Evolutionary conservation across 2,329 filamentous ascomycete genomes (phyloP).

Genomic region (Fusarium chaquense): DNA sequence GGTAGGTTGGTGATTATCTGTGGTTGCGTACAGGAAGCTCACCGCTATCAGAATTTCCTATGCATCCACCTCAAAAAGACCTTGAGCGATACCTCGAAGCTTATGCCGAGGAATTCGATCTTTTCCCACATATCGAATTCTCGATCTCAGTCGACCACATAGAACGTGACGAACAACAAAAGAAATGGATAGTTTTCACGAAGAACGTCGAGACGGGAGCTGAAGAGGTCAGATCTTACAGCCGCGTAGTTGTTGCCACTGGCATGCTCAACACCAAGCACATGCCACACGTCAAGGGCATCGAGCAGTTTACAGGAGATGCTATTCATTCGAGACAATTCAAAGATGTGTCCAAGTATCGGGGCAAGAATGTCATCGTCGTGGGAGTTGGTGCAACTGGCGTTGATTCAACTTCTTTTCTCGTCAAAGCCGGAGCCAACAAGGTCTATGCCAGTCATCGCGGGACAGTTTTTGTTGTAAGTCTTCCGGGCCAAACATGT

Average conservation of each 20-base stretch:
- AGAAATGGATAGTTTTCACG: slow-evolving; percentile 49
- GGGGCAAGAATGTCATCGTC: slow-evolving; percentile 59
- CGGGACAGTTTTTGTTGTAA: slow-evolving; percentile 46
- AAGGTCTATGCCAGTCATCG: slow-evolving; percentile 60
- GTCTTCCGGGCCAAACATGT: background rate
- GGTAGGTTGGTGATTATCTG: slow-evolving; percentile 23
- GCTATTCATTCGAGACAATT: slow-evolving; percentile 57
- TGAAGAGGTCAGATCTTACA: slow-evolving; percentile 46
- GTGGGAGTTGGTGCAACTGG: slow-evolving; percentile 59
- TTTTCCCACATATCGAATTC: slow-evolving; percentile 46
- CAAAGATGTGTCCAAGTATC: slow-evolving; percentile 51
- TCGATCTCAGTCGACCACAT: slow-evolving; percentile 46
- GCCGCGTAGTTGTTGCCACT: slow-evolving; percentile 54
- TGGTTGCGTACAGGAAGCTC: background rate
- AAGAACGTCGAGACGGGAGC: slow-evolving; percentile 41
- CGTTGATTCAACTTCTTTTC: slow-evolving; percentile 49
- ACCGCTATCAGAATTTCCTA: slow-evolving; percentile 30
- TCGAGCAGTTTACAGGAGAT: slow-evolving; percentile 55
- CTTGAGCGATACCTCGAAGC: slow-evolving; percentile 51
- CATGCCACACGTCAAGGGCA: slow-evolving; percentile 53
- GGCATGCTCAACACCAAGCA: slow-evolving; percentile 52
- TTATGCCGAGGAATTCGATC: slow-evolving; percentile 50
- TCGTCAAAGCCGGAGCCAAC: slow-evolving; percentile 48
- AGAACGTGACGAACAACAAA: slow-evolving; percentile 43
- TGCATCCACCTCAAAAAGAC: slow-evolving; percentile 46